Evolutionary conservation across 495 filamentous ascomycete species (phyloP).

Genomic region (Friedmanniomyces endolithicus): DNA sequence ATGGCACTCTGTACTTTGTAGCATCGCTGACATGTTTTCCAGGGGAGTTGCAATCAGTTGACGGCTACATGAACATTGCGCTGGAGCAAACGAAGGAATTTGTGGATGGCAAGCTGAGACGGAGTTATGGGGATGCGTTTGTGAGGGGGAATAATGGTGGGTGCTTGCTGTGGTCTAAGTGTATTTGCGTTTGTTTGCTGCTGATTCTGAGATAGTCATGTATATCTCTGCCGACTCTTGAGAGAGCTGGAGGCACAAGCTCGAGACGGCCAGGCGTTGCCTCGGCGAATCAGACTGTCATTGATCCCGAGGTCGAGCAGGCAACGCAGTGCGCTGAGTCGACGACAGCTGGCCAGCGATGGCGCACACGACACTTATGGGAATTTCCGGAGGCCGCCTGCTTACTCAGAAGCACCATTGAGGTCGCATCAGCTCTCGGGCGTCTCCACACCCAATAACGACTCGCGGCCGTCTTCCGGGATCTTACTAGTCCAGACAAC

Average conservation of each 20-base stretch:
- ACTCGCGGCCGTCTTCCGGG: slow-evolving; percentile 14
- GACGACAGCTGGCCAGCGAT: neutral
- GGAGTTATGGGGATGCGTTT: slow-evolving; percentile 89
- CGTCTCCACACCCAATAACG: slow-evolving; percentile 9
- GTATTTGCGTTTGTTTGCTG: neutral
- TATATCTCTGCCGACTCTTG: slow-evolving; percentile 59
- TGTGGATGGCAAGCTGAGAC: slow-evolving; percentile 65
- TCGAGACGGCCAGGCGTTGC: neutral
- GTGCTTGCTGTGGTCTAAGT: neutral
- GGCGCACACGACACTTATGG: no score
- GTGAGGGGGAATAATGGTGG: slow-evolving; percentile 92
- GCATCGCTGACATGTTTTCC: neutral
- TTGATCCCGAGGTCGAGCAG: neutral
- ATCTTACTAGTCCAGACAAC: slow-evolving; percentile 23
- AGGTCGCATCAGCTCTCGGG: neutral
- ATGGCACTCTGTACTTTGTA: neutral
- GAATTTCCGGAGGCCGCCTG: neutral
- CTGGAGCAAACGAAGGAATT: slow-evolving; percentile 89
- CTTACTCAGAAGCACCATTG: neutral
- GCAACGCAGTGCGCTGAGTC: neutral
- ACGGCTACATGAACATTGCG: slow-evolving; percentile 99
- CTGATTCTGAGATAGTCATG: slow-evolving; percentile 41
- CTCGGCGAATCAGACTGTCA: no score
- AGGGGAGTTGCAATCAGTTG: slow-evolving; percentile 93
- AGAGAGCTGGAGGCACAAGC: neutral